These are phyloP conservation scores for Suhomyces taliae DNA, from an alignment of 1,139 yeast species.

Conservation along the genomic window DNA sequence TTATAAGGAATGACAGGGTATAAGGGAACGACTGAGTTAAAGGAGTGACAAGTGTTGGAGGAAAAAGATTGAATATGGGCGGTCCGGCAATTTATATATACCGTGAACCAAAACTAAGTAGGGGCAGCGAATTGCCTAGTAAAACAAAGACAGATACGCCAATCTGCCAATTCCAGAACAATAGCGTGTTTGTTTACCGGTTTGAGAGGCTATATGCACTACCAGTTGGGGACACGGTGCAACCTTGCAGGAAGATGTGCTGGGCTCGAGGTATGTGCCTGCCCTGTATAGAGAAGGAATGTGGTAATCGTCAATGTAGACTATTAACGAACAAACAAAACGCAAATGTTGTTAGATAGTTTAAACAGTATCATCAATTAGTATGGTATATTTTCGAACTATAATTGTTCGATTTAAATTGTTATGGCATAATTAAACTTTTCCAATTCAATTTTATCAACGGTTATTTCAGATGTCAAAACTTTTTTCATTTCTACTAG, in stretches of 20 bases:
- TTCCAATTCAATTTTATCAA: no score
- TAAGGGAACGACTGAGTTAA: slow-evolving; percentile 3
- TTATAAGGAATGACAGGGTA: slow-evolving; percentile 1
- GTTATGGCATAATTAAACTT: no score
- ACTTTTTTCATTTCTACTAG: no score
- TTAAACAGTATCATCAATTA: background rate
- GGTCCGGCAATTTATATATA: background rate
- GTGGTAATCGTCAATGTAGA: background rate
- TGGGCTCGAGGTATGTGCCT: background rate
- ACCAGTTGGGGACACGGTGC: background rate
- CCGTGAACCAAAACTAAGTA: no score
- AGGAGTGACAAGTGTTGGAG: slow-evolving; percentile 6
- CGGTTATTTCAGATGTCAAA: no score
- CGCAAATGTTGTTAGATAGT: background rate
- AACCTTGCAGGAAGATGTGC: no score
- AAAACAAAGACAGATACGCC: background rate
- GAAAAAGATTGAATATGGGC: background rate
- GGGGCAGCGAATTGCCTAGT: background rate
- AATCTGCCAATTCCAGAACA: background rate
- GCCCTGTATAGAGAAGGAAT: background rate
- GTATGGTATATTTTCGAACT: no score
- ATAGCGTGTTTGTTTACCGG: background rate
- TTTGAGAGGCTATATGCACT: background rate
- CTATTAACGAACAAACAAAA: background rate
- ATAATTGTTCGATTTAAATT: no score